Percentiles rank a stretch among this genome's conserved stretches.
These are phyloP conservation scores for Boletus reticulatus DNA, from an alignment of 768 basidiomycete species.

Conservation along the genomic window DNA sequence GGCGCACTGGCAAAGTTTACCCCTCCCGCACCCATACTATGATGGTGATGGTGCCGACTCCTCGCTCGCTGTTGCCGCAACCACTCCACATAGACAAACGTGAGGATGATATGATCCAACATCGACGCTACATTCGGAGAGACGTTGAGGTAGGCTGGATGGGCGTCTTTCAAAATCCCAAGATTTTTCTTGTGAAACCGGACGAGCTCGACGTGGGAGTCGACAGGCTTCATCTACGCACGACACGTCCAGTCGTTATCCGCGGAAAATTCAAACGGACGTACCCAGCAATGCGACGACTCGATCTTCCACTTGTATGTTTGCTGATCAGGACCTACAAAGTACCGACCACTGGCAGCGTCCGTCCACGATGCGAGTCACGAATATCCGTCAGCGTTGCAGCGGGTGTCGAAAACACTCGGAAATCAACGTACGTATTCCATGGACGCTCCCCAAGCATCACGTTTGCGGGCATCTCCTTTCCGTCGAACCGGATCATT, in stretches of 20 bases:
- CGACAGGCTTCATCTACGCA: slow-evolving; percentile 16
- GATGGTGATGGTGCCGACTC: neutral
- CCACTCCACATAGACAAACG: slow-evolving; percentile 23
- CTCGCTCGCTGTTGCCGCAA: slow-evolving; percentile 11
- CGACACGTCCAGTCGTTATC: neutral
- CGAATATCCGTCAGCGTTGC: too few species aligned
- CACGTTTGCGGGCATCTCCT: neutral
- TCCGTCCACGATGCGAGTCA: too few species aligned
- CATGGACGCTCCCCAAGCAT: slow-evolving; percentile 17
- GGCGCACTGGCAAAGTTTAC: too few species aligned
- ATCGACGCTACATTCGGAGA: slow-evolving; percentile 14
- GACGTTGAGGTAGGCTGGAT: slow-evolving; percentile 25
- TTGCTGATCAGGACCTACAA: slow-evolving; percentile 29
- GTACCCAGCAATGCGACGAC: slow-evolving; percentile 24
- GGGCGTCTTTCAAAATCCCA: slow-evolving; percentile 15
- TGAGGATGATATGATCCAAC: slow-evolving; percentile 27
- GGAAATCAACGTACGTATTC: slow-evolving; percentile 13
- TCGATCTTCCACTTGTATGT: slow-evolving; percentile 35
- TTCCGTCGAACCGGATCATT: slow-evolving; percentile 17
- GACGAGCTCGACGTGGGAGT: slow-evolving; percentile 16
- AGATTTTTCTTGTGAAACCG: slow-evolving; percentile 25
- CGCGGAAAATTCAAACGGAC: neutral
- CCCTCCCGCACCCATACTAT: too few species aligned
- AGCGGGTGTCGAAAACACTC: neutral
- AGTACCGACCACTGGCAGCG: slow-evolving; percentile 29